These are phyloP conservation scores for Xerocomus brunneocitrinus DNA, from an alignment of 768 basidiomycete species.

Conservation along the genomic window DNA sequence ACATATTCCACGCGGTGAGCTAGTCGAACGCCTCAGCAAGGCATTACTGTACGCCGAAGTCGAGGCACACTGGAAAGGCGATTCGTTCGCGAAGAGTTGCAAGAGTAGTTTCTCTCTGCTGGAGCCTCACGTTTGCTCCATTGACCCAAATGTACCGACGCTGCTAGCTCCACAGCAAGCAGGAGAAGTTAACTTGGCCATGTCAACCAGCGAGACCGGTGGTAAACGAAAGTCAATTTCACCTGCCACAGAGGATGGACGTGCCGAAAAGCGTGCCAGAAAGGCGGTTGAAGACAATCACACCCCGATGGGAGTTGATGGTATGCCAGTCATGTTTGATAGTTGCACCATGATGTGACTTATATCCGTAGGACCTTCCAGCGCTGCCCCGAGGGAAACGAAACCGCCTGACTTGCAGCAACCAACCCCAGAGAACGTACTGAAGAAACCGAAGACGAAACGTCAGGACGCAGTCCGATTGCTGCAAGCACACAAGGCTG, in stretches of 20 bases:
- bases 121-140: conserved; percentile 66
- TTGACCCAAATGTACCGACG: conserved; percentile 35
- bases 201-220: conserved; percentile 16
- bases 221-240: conserved; percentile 51
- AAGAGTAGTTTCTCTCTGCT: conserved; percentile 70
- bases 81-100: conserved; percentile 59
- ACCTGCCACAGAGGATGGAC: conserved; percentile 43
- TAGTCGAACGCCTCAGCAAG: conserved; percentile 76
- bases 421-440: conserved; percentile 12
- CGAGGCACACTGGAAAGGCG: conserved; percentile 75
- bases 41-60: conserved; percentile 78
- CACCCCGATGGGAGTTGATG: conserved; percentile 39
- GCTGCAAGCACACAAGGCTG: conserved; percentile 56
- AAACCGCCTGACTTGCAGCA: conserved; percentile 20
- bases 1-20: conserved; percentile 76
- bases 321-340: conserved; percentile 26
- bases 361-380: conserved; percentile 12
- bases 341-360: conserved; percentile 18
- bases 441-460: conserved; percentile 35
- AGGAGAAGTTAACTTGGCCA: conserved; percentile 6
- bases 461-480: conserved; percentile 40
- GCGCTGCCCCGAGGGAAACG: conserved; percentile 14
- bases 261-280: conserved; percentile 60
- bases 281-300: conserved; percentile 41
- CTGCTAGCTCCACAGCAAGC: conserved; percentile 16